Evolutionary conservation across 2,329 filamentous ascomycete species (phyloP).

Genomic region (Monilinia fructicola): DNA sequence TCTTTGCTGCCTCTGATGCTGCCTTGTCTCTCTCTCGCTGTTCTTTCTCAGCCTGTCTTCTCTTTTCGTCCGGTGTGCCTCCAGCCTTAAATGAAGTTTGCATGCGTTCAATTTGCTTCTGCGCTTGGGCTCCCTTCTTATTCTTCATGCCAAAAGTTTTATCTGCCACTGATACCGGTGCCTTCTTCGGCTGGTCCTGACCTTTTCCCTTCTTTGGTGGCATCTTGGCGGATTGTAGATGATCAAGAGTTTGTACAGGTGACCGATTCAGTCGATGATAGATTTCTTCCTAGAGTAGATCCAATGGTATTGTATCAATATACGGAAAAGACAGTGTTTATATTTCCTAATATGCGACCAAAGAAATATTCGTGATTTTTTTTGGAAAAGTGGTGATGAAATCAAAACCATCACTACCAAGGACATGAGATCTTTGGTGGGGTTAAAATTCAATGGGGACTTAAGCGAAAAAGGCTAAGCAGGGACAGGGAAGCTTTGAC

Average conservation of each 20-base stretch:
- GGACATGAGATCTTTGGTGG: conserved; percentile 30
- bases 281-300: not conserved
- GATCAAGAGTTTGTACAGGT: not conserved
- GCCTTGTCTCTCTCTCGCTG: conserved; percentile 82
- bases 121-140: conserved; percentile 90
- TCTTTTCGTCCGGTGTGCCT: conserved; percentile 85
- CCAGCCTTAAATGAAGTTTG: conserved; percentile 69
- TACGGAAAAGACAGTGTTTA: conserved; percentile 38
- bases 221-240: conserved; percentile 54
- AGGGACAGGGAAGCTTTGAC: not conserved
- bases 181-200: conserved; percentile 53
- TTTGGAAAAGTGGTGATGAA: conserved; percentile 6
- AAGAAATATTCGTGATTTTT: conserved; percentile 5
- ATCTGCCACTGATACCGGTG: conserved; percentile 69
- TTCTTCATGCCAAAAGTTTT: conserved; percentile 99
- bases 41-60: conserved; percentile 66
- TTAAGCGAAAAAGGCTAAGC: conserved; percentile 32
- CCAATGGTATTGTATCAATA: not conserved
- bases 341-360: conserved; percentile 1
- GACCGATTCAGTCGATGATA: not conserved
- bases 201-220: conserved; percentile 64
- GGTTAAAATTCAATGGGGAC: conserved; percentile 31
- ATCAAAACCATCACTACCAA: not conserved
- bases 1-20: conserved; percentile 80
- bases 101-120: conserved; percentile 88